A percentile compares a stretch with the other conserved stretches of the same genome.
These are phyloP conservation scores for Meyerozyma athensensis DNA, from an alignment of 1,139 yeast species.

Conservation along the genomic window DNA sequence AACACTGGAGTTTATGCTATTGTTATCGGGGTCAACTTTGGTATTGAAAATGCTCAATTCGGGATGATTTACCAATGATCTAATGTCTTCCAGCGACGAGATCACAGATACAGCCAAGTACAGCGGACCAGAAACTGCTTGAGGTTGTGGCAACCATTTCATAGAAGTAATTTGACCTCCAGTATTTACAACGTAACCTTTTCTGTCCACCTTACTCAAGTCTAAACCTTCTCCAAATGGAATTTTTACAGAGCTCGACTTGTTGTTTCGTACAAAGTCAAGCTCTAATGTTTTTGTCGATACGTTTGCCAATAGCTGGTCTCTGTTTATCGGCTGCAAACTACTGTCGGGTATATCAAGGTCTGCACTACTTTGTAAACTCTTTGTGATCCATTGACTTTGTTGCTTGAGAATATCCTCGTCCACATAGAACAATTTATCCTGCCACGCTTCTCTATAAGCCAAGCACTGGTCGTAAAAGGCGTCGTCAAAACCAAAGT, in stretches of 20 bases:
- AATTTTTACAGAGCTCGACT: background rate
- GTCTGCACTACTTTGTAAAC: background rate
- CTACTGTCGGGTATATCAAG: background rate
- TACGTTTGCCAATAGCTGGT: background rate
- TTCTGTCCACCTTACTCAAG: conserved; percentile 20
- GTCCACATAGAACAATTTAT: conserved; percentile 26
- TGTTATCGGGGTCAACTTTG: conserved; percentile 3
- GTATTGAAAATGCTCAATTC: conserved; percentile 30
- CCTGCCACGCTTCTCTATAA: conserved; percentile 34
- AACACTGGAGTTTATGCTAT: conserved; percentile 32
- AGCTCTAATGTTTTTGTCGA: background rate
- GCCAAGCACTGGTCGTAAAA: conserved; percentile 21
- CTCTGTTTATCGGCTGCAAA: background rate
- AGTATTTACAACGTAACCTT: conserved; percentile 43
- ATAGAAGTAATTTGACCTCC: conserved; percentile 55
- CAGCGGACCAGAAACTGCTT: conserved; percentile 16
- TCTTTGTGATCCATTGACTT: conserved; percentile 4
- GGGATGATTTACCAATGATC: conserved; percentile 21
- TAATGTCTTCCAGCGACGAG: conserved; percentile 25
- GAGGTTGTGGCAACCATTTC: conserved; percentile 45
- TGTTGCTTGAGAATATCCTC: conserved; percentile 17
- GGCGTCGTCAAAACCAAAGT: conserved; percentile 31
- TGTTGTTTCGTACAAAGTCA: background rate
- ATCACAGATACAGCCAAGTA: conserved; percentile 51
- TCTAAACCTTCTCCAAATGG: background rate